These are phyloP conservation scores for Pelagomonas calceolata DNA, from an alignment of 108 stramenopile species.

Conservation along the genomic window DNA sequence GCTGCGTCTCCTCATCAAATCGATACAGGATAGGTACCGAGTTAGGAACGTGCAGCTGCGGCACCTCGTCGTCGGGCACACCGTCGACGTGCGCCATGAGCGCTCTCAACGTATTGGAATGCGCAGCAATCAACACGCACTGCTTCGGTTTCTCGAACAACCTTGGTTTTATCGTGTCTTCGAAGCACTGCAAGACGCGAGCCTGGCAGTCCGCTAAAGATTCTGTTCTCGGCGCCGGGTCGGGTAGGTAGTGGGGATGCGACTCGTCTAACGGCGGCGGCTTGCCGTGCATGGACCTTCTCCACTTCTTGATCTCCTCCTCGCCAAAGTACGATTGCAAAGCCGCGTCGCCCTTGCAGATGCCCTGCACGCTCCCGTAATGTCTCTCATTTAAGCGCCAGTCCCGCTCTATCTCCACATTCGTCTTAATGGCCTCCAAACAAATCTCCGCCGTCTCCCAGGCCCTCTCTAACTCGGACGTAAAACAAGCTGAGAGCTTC, in stretches of 20 bases:
- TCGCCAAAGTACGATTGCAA: constrained; percentile 21
- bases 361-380: constrained; percentile 36
- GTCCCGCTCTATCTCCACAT: neutral
- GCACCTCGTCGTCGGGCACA: constrained; percentile 33
- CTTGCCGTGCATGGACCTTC: constrained; percentile 14
- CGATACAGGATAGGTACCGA: constrained; percentile 42
- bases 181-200: constrained; percentile 22
- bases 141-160: constrained; percentile 2
- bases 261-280: constrained; percentile 31
- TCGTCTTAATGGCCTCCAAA: neutral
- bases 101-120: constrained; percentile 39
- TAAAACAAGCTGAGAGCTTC: constrained; percentile 5
- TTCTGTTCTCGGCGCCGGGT: constrained; percentile 33
- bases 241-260: constrained; percentile 22
- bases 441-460: neutral
- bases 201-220: constrained; percentile 27
- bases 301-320: constrained; percentile 23
- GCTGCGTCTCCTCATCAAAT: constrained; percentile 16
- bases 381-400: constrained; percentile 40
- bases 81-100: constrained; percentile 44
- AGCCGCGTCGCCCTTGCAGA: constrained; percentile 17
- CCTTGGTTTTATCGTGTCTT: neutral
- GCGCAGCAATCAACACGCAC: constrained; percentile 31
- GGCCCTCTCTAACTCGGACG: constrained; percentile 7
- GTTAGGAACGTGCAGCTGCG: constrained; percentile 42